These are phyloP conservation scores for Hericium erinaceus DNA, from an alignment of 768 basidiomycete genomes.

Conservation along the genomic window DNA sequence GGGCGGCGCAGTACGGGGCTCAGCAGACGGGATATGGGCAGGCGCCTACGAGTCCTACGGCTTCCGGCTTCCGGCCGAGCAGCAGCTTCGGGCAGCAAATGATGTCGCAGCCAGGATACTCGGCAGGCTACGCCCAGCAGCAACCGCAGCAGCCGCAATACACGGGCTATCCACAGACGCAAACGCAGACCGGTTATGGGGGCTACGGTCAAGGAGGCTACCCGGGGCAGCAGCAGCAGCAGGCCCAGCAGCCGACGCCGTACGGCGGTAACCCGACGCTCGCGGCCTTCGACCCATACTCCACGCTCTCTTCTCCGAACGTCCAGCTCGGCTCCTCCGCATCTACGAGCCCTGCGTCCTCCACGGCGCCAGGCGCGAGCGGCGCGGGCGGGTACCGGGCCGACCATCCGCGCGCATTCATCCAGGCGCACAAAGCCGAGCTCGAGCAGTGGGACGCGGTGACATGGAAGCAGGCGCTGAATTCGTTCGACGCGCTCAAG, in stretches of 20 bases:
- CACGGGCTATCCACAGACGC: slow-evolving; percentile 16
- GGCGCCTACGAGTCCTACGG: not conserved
- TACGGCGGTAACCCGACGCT: slow-evolving; percentile 7
- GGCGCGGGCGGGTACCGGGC: slow-evolving; percentile 22
- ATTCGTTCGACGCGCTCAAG: slow-evolving; percentile 55
- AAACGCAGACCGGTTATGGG: slow-evolving; percentile 5
- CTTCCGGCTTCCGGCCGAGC: slow-evolving; percentile 6
- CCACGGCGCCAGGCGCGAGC: not conserved
- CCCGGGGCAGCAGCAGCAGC: slow-evolving; percentile 13
- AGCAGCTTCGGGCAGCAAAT: slow-evolving; percentile 7
- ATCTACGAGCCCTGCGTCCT: not conserved
- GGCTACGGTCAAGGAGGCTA: slow-evolving; percentile 4
- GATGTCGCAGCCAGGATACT: slow-evolving; percentile 11
- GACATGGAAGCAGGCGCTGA: slow-evolving; percentile 30
- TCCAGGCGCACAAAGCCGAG: slow-evolving; percentile 55
- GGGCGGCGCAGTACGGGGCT: slow-evolving; percentile 11
- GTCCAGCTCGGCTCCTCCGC: not conserved
- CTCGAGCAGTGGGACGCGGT: slow-evolving; percentile 32
- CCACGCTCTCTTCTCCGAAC: slow-evolving; percentile 1
- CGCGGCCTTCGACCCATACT: slow-evolving; percentile 13
- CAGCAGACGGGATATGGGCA: not conserved
- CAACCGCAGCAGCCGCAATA: slow-evolving; percentile 23
- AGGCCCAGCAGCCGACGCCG: slow-evolving; percentile 13
- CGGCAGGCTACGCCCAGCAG: slow-evolving; percentile 12
- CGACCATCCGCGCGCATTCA: slow-evolving; percentile 60